phyloP scores from a whole-genome alignment of 1,284 basidiomycete genomes.

The Trichosporon sp. region DNA sequence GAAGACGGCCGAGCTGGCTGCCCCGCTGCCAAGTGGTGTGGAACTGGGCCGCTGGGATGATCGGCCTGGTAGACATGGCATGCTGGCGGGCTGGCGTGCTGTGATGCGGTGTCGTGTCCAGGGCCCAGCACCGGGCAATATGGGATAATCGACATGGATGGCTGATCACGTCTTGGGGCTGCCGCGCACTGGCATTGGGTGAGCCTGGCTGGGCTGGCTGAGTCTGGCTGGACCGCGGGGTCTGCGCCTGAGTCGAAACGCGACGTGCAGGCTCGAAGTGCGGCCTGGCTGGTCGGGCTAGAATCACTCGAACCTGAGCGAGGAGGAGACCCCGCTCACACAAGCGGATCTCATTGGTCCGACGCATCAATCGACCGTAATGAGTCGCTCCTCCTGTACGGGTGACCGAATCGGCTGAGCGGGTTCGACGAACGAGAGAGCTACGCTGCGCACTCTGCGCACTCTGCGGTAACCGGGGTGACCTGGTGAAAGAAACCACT shows the following conservation, averaged over 20 bases:
- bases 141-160: neutral
- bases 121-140: neutral
- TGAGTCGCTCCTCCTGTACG: slow-evolving; percentile 9
- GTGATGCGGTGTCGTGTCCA: neutral
- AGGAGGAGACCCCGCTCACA: neutral
- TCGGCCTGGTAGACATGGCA: slow-evolving; percentile 3
- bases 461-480: neutral
- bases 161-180: slow-evolving; percentile 14
- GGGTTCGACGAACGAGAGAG: neutral
- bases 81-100: too few species aligned
- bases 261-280: neutral
- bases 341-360: slow-evolving; percentile 1
- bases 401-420: slow-evolving; percentile 19
- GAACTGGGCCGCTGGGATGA: slow-evolving; percentile 12
- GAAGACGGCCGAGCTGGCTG: slow-evolving; percentile 12
- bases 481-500: neutral
- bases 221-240: neutral
- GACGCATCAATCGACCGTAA: slow-evolving; percentile 9
- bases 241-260: slow-evolving; percentile 14
- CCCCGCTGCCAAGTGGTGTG: neutral
- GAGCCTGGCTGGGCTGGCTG: neutral
- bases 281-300: slow-evolving; percentile 7
- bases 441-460: neutral
- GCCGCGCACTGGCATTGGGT: slow-evolving; percentile 6
- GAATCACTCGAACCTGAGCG: neutral